Base-by-base conservation (phyloP, 495 filamentous ascomycete genomes). In the Penicillium malachiteum region DNA sequence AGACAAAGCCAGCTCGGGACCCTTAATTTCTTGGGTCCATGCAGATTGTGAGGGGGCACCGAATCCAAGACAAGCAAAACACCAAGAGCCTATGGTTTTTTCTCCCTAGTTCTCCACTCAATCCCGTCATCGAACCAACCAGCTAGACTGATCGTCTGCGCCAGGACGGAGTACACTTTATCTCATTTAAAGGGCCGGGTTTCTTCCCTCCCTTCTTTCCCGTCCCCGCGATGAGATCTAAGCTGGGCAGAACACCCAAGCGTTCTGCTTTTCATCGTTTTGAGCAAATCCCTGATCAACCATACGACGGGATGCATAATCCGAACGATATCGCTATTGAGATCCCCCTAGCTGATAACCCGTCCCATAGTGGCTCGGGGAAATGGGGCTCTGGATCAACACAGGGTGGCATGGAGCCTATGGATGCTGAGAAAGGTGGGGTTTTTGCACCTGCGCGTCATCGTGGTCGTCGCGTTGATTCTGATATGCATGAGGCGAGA, bases 261-360 rank as follows among this genome's bases (percentile, higher is more conserved):
- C 72, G 73, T 48, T 68, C 76, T 52, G 74, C 71, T 21, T 45
- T 60, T 43, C 67, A 78, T 54, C 76, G 76, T 35, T 81, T 81
- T 41, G 70, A 77, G 41, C 74, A 78, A 31, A 61, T 81, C n/a
- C 73, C 69, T 10, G 72, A 77, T 31, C 56, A 74, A 21, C 61
- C 69, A 5, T 56, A 68, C 18, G 67, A 75, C 48, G 62, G 54
- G 6, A 76, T 78, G 76, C 52, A 58, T 18, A 80, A 78, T 47
- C 71, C 77, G 1, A 79, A 83, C 58, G 83, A 85, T 62, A 79
- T 75, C 32, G 84, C 81, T 10, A 83, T 83, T 55, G 81, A 84
- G 41, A 85, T 85, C 32, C 83, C 83, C 1, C 61, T 85, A 38
- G 68, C 63, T 13, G 70, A 71, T 30, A 71, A 76, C n/a, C 61